Conservation (phyloP, 2,329 filamentous ascomycete genomes). For the Botrytis hyacinthi region DNA sequence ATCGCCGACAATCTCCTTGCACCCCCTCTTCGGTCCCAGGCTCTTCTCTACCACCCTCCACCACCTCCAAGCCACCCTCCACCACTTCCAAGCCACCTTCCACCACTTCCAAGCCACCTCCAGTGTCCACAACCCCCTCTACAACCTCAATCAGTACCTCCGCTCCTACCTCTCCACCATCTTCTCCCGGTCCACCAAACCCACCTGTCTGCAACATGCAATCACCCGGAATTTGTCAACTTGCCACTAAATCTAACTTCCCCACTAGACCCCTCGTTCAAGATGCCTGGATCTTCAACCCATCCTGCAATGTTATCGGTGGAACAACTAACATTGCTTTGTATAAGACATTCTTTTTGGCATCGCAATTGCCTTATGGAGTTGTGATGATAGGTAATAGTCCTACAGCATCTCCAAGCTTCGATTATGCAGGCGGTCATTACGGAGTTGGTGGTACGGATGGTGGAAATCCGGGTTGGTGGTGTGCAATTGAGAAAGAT, state of each 20-base stretch:
- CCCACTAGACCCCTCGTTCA: neutral
- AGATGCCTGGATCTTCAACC: conserved; percentile 19
- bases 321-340: conserved; percentile 17
- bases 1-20: conserved; percentile 8
- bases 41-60: neutral
- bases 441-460: conserved; percentile 20
- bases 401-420: conserved; percentile 18
- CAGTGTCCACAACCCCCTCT: neutral
- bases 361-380: conserved; percentile 17
- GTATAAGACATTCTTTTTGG: conserved; percentile 1
- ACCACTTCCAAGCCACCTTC: neutral
- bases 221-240: conserved; percentile 17
- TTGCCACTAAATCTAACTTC: conserved; percentile 8
- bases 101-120: conserved; percentile 10
- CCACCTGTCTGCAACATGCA: conserved; percentile 12
- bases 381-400: conserved; percentile 14
- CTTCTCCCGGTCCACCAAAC: conserved; percentile 16
- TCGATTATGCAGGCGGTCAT: conserved; percentile 16
- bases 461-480: conserved; percentile 20
- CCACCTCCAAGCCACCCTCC: neutral
- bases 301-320: conserved; percentile 19
- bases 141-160: conserved; percentile 1
- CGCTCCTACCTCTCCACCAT: neutral
- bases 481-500: conserved; percentile 18
- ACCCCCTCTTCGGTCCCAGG: neutral